Base-by-base conservation (phyloP, 2,329 filamentous ascomycete genomes). In the Allantophomopsis cytisporea region DNA sequence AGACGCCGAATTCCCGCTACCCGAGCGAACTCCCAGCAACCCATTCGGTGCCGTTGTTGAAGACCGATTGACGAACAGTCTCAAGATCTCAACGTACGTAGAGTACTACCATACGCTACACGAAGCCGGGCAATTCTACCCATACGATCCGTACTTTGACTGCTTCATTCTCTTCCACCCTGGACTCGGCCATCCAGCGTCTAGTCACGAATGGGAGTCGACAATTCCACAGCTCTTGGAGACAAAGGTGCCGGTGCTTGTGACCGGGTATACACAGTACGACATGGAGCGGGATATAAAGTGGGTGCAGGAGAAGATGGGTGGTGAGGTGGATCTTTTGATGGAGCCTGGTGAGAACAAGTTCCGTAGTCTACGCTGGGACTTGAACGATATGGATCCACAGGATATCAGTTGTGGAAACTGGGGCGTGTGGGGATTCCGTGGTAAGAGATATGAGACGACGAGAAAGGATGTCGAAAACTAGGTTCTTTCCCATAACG, bases 81-180 rank as follows among this genome's bases (percentile, higher is more conserved):
- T 96, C 76, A 98, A 98, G 67, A 94, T 98, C 54, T 91, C 82
- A 58, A 98, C 93, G 1, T 94, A 88, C 54, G 89, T 96, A 38
- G 91, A 98, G 51, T 95, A 98, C 64, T 98, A 93, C 65, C 89
- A 98, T 61, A 96, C 85, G 2, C 75, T 98, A 50, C 89, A 98
- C 64, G 77, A 87, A 57, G 83, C 89, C 0, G 82, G 86, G 36
- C 74, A 88, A 56, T 98, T 96, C 64, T 77, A 83, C 42, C 91
- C 93, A 0, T 95, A 93, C 56, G 91, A 98, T 56, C 91, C 91
- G 1, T 98, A 98, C 64, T 94, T 98, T 59, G 91, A 98, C 66
- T 91, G 84, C 60, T 94, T 98, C 56, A 79, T 98, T 53, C 73
- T 95, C 38, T 98, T 96, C 69, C 93, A 98, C 55, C 93, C 93